phyloP scores from a whole-genome alignment of 192 early-diverging fungal genomes.

The Thamnidium elegans region DNA sequence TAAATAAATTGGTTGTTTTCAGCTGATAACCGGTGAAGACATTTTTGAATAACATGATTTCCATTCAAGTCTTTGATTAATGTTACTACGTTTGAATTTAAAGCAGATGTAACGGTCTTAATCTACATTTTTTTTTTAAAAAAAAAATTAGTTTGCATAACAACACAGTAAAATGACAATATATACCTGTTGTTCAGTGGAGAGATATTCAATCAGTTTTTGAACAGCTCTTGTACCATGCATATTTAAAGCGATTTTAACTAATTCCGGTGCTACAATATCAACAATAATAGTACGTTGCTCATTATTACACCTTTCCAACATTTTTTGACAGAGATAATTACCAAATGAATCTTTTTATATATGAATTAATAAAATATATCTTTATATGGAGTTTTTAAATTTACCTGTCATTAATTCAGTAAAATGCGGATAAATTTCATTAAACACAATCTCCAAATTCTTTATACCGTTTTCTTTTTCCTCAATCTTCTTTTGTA shows the following conservation, averaged over 20 bases:
- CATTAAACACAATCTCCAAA: constrained; percentile 66
- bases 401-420: constrained; percentile 75
- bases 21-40: constrained; percentile 66
- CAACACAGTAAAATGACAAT: neutral
- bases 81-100: constrained; percentile 67
- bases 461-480: constrained; percentile 51
- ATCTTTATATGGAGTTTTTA: neutral
- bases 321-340: constrained; percentile 84
- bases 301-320: constrained; percentile 74
- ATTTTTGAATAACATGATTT: constrained; percentile 93
- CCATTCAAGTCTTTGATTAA: constrained; percentile 89
- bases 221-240: constrained; percentile 89
- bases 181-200: constrained; percentile 51
- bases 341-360: constrained; percentile 83
- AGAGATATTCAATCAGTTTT: constrained; percentile 81
- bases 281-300: constrained; percentile 76
- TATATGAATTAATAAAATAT: too few relatives aligned
- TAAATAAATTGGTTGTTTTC: constrained; percentile 88
- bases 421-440: constrained; percentile 70
- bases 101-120: constrained; percentile 58
- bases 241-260: constrained; percentile 83
- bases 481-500: constrained; percentile 86
- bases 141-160: neutral
- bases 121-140: constrained; percentile 57
- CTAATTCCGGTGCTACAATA: constrained; percentile 66